phyloP scores from a whole-genome alignment of 2,329 filamentous ascomycete species.

The Fonsecaea nubica region DNA sequence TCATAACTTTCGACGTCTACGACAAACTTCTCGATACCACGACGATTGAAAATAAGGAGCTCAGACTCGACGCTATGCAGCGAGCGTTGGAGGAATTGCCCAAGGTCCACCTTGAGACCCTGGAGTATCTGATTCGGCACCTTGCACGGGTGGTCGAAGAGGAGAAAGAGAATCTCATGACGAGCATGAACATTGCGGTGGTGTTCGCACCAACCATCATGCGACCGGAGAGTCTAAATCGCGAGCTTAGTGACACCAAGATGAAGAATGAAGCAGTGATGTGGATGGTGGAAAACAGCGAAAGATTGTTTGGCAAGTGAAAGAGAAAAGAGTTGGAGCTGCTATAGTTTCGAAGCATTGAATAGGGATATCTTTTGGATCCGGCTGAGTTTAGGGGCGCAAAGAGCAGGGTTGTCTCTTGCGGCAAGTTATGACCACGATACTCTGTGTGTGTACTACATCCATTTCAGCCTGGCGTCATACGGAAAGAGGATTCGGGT shows the following conservation, averaged over 20 bases:
- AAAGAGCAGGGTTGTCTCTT: neutral
- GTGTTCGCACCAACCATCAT: constrained; percentile 98
- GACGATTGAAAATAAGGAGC: constrained; percentile 63
- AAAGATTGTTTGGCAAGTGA: constrained; percentile 70
- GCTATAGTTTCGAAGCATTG: constrained; percentile 14
- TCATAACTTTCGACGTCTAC: constrained; percentile 92
- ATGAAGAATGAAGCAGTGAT: constrained; percentile 90
- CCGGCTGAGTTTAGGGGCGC: constrained; percentile 10
- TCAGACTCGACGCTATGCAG: constrained; percentile 74
- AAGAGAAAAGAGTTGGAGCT: neutral
- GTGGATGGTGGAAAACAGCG: constrained; percentile 89
- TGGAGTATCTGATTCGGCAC: constrained; percentile 95
- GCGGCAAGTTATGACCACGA: constrained; percentile 18
- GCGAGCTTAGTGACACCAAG: constrained; percentile 96
- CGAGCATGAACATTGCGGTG: constrained; percentile 91
- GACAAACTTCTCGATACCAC: constrained; percentile 77
- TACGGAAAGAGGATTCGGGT: constrained; percentile 7
- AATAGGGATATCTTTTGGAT: constrained; percentile 25
- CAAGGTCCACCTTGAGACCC: constrained; percentile 80
- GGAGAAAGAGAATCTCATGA: constrained; percentile 92
- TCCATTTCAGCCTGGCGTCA: constrained; percentile 23
- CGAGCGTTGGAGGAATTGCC: constrained; percentile 80
- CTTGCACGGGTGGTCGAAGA: constrained; percentile 82
- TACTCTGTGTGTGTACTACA: constrained; percentile 11
- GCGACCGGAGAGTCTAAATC: constrained; percentile 84